These are phyloP conservation scores for Fusarium virguliforme DNA, from an alignment of 2,329 filamentous ascomycete species.

Conservation along the genomic window DNA sequence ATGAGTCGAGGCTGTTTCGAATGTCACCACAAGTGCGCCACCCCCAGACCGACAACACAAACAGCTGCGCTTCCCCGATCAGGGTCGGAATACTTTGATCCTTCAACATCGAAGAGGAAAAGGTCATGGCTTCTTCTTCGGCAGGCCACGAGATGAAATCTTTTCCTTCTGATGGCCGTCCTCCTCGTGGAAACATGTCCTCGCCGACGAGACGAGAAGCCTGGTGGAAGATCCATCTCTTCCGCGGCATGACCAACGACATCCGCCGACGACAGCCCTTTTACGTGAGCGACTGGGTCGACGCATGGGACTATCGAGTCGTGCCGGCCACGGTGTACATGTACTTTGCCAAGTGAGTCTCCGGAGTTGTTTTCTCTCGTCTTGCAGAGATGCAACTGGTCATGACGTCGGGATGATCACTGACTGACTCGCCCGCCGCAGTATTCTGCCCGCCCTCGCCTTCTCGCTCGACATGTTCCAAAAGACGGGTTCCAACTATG, in stretches of 20 bases:
- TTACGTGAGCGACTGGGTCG: constrained; percentile 86
- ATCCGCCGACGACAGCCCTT: constrained; percentile 81
- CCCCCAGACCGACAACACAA: constrained; percentile 13
- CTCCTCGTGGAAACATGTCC: constrained; percentile 10
- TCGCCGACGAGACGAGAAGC: constrained; percentile 32
- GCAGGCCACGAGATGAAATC: constrained; percentile 25
- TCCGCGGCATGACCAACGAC: constrained; percentile 86
- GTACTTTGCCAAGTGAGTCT: constrained; percentile 90
- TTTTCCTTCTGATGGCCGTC: neutral
- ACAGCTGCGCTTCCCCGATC: neutral
- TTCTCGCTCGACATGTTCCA: constrained; percentile 96
- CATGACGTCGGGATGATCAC: constrained; percentile 12
- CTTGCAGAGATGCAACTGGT: neutral
- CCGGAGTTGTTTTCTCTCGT: neutral
- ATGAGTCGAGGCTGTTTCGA: neutral
- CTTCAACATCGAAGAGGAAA: constrained; percentile 3
- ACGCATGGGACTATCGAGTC: constrained; percentile 93
- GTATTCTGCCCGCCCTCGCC: constrained; percentile 88
- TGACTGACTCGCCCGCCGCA: constrained; percentile 56
- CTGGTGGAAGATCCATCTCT: constrained; percentile 84
- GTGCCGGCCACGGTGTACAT: constrained; percentile 91
- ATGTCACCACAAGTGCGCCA: constrained; percentile 11
- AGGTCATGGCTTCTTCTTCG: constrained; percentile 34
- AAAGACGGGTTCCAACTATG: constrained; percentile 87
- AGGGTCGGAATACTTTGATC: neutral